A percentile compares a stretch with the other conserved stretches of the same genome.
phyloP scores from a whole-genome alignment of 768 basidiomycete species.

The Russula griseocarnosa region DNA sequence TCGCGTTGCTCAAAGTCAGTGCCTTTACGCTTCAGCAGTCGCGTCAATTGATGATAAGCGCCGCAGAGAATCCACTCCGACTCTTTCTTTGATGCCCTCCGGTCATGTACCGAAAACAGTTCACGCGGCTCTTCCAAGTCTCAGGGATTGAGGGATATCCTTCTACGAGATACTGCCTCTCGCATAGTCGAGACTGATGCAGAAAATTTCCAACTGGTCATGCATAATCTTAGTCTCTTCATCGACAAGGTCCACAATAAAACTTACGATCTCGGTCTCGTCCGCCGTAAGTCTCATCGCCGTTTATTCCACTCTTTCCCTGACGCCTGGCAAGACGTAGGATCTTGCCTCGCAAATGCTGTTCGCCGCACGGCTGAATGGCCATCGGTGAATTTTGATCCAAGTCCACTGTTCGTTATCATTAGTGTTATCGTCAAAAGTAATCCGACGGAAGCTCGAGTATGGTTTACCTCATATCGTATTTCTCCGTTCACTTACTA shows the following conservation, averaged over 20 bases:
- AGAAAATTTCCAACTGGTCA: slow-evolving; percentile 46
- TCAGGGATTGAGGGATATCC: slow-evolving; percentile 40
- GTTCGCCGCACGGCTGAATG: slow-evolving; percentile 59
- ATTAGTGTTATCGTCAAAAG: slow-evolving; percentile 51
- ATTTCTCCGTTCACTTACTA: neutral
- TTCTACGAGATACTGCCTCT: slow-evolving; percentile 41
- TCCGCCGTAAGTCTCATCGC: slow-evolving; percentile 44
- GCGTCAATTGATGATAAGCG: neutral
- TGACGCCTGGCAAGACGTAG: slow-evolving; percentile 44
- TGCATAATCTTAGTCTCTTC: slow-evolving; percentile 55
- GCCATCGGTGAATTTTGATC: slow-evolving; percentile 46
- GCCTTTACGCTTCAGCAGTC: neutral
- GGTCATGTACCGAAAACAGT: slow-evolving; percentile 20
- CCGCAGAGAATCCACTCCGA: slow-evolving; percentile 15
- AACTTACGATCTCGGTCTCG: slow-evolving; percentile 48
- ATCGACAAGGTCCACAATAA: slow-evolving; percentile 56
- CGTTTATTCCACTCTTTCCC: neutral
- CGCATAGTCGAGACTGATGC: slow-evolving; percentile 45
- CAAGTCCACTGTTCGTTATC: slow-evolving; percentile 53
- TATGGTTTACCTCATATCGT: slow-evolving; percentile 30
- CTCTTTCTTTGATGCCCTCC: slow-evolving; percentile 18
- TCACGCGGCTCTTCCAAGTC: neutral
- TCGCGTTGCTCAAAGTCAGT: slow-evolving; percentile 54
- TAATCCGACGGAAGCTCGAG: slow-evolving; percentile 56
- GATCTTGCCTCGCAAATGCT: slow-evolving; percentile 49